These are phyloP conservation scores for Tympanopsis confertula DNA, from an alignment of 2,329 filamentous ascomycete species.

Conservation along the genomic window DNA sequence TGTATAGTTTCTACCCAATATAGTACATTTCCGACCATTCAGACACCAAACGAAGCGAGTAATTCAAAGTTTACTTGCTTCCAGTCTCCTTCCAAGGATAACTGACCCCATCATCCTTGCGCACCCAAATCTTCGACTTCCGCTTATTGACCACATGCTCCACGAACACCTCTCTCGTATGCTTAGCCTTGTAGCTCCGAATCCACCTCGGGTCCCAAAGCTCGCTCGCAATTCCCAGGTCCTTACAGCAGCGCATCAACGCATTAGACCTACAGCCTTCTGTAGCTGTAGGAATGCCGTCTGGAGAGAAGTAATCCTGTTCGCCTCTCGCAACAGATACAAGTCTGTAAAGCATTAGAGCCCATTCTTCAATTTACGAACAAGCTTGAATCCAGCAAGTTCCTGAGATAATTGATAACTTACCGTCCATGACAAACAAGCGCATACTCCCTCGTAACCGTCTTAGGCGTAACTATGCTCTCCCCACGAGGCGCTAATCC, in stretches of 20 bases:
- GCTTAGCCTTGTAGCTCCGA: constrained; percentile 46
- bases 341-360: constrained; percentile 31
- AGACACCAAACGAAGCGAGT: no score
- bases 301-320: constrained; percentile 63
- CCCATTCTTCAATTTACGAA: no score
- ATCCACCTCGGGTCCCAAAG: constrained; percentile 70
- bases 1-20: no score
- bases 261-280: constrained; percentile 70
- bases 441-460: constrained; percentile 58
- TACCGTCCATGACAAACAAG: constrained; percentile 59
- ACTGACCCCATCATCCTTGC: constrained; percentile 54
- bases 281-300: constrained; percentile 63
- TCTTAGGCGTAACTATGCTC: constrained; percentile 57
- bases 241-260: constrained; percentile 66
- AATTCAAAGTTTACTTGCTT: background rate
- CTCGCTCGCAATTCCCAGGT: constrained; percentile 61
- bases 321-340: constrained; percentile 64
- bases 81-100: constrained; percentile 16
- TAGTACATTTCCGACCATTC: no score
- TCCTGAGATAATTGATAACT: constrained; percentile 11
- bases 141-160: constrained; percentile 59
- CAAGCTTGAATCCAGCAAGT: no score
- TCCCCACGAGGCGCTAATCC: constrained; percentile 60
- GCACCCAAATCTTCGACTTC: constrained; percentile 58
- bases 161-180: constrained; percentile 55